Percentiles rank a stretch among this genome's conserved stretches.
phyloP scores from a whole-genome alignment of 371 early-diverging fungal genomes.

The Saksenaea oblongispora region DNA sequence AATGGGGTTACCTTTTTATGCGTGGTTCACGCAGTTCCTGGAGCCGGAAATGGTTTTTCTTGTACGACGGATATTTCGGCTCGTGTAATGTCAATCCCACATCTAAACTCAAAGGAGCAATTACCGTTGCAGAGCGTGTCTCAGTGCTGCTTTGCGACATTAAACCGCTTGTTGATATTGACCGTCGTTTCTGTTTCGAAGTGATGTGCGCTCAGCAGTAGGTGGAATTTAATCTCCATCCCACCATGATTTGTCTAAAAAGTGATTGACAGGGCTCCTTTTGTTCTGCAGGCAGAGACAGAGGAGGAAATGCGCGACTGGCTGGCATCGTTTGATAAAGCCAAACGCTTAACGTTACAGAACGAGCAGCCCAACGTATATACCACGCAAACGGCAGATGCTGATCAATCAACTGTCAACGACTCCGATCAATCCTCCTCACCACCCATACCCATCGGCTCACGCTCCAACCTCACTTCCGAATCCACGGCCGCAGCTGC shows the following conservation, averaged over 20 bases:
- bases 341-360: conserved; percentile 48
- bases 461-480: background rate
- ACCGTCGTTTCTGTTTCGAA: conserved; percentile 78
- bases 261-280: conserved; percentile 32
- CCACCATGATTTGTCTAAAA: background rate
- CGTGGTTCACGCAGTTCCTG: conserved; percentile 40
- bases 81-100: conserved; percentile 49
- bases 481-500: background rate
- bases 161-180: conserved; percentile 55
- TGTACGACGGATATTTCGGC: conserved; percentile 62
- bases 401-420: background rate
- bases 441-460: background rate
- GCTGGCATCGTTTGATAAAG: conserved; percentile 67
- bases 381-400: background rate
- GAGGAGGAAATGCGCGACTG: conserved; percentile 71
- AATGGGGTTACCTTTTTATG: conserved; percentile 47
- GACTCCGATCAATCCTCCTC: background rate
- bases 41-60: conserved; percentile 62
- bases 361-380: conserved; percentile 11
- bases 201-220: conserved; percentile 67
- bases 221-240: conserved; percentile 17
- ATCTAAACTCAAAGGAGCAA: conserved; percentile 54
- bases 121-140: conserved; percentile 62
- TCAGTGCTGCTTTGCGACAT: conserved; percentile 65
- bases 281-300: conserved; percentile 69